These are phyloP conservation scores for Pelargonium cotyledonis DNA, from an alignment of 441 rosid species.

Conservation along the genomic window DNA sequence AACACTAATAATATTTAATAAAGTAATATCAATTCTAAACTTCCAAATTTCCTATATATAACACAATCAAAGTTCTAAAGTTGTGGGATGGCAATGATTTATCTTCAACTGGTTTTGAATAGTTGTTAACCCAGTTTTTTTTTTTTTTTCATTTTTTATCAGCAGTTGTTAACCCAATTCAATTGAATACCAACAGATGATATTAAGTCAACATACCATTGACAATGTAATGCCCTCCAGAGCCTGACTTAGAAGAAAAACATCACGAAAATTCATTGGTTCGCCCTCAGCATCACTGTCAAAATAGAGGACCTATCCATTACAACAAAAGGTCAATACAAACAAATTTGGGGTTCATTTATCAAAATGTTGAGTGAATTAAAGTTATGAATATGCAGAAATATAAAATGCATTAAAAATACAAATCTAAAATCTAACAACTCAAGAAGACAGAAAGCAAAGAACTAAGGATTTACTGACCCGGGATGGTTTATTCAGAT, in stretches of 20 bases:
- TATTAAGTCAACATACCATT: conserved; percentile 49
- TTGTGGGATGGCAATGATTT: neutral
- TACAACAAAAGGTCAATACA: conserved; percentile 14
- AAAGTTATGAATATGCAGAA: neutral
- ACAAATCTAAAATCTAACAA: neutral
- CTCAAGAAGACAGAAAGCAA: neutral
- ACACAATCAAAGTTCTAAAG: neutral
- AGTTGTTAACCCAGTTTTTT: neutral
- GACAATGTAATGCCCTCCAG: conserved; percentile 83
- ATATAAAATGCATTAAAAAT: neutral
- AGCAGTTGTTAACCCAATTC: too few species aligned
- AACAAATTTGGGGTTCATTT: conserved; percentile 4
- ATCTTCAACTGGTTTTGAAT: conserved; percentile 9
- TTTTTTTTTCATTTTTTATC: too few species aligned
- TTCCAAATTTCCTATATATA: neutral
- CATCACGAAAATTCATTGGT: conserved; percentile 80
- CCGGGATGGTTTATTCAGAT: conserved; percentile 38
- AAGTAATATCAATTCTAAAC: neutral
- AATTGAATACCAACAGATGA: conserved; percentile 11
- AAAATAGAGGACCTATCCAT: conserved; percentile 66
- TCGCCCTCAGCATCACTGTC: conserved; percentile 79
- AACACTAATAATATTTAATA: too few species aligned
- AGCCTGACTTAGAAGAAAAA: conserved; percentile 95
- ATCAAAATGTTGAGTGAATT: neutral
- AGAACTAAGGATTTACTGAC: conserved; percentile 28